phyloP scores from a whole-genome alignment of 148 eudicot genomes.

The Camellia japonica region DNA sequence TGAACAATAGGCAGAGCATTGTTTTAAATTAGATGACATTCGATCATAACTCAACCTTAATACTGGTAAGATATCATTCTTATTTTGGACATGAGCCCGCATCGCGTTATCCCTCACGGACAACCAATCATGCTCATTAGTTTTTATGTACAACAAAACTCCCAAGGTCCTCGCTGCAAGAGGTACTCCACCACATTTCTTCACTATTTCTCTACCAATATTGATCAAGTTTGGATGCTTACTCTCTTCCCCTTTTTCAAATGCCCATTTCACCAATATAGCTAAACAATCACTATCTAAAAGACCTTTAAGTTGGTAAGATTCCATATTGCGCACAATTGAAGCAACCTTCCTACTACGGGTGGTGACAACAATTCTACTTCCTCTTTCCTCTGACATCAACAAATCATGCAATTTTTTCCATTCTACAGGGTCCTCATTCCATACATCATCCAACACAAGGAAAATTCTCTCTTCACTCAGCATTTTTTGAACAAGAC shows the following conservation, averaged over 20 bases:
- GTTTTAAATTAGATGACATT: neutral
- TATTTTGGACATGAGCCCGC: neutral
- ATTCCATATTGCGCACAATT: neutral
- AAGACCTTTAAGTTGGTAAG: constrained; percentile 9
- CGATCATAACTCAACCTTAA: neutral
- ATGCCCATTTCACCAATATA: constrained; percentile 23
- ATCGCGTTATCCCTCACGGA: constrained; percentile 4
- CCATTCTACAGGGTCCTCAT: constrained; percentile 20
- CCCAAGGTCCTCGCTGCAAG: constrained; percentile 17
- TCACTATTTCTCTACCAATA: constrained; percentile 20
- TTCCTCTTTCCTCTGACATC: constrained; percentile 6
- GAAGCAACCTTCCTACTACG: constrained; percentile 25
- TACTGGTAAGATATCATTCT: neutral
- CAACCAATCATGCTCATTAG: constrained; percentile 8
- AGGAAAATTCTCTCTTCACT: constrained; percentile 15
- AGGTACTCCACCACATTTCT: constrained; percentile 29
- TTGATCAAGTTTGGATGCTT: neutral
- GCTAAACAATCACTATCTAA: constrained; percentile 19
- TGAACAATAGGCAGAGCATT: neutral
- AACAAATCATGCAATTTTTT: constrained; percentile 9
- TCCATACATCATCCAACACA: constrained; percentile 37
- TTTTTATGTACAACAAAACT: neutral
- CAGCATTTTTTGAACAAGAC: neutral
- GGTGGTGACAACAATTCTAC: constrained; percentile 28
- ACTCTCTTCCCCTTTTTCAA: constrained; percentile 17